Percentiles rank a stretch among this genome's conserved stretches.
These are phyloP conservation scores for Populus tremula DNA, from an alignment of 345 rosid genomes.

Conservation along the genomic window DNA sequence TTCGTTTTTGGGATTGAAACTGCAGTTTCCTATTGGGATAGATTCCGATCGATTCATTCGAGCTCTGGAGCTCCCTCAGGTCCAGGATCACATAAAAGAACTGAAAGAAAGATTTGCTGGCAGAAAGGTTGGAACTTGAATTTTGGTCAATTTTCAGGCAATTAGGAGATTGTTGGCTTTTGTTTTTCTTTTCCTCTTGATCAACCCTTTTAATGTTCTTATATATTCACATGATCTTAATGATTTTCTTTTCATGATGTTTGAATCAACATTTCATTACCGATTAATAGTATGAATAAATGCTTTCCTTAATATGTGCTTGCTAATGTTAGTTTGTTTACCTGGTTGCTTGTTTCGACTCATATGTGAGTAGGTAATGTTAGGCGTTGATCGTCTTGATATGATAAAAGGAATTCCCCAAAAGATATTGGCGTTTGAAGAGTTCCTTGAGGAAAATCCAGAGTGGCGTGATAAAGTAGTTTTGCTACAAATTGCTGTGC, in stretches of 20 bases:
- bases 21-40: conserved; percentile 64
- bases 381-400: conserved; percentile 67
- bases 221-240: not conserved
- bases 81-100: conserved; percentile 52
- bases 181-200: not conserved
- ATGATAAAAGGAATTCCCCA: conserved; percentile 69
- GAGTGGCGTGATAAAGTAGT: conserved; percentile 61
- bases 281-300: not conserved
- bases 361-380: conserved; percentile 44
- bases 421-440: conserved; percentile 62
- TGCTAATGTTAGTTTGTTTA: not conserved
- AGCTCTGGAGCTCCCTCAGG: conserved; percentile 58
- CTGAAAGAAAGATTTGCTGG: conserved; percentile 52
- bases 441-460: conserved; percentile 60
- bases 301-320: not conserved
- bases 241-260: not conserved
- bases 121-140: conserved; percentile 47
- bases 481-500: conserved; percentile 62
- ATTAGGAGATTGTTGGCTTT: not conserved
- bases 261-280: not conserved
- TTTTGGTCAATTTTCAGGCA: not conserved
- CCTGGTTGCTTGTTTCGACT: conserved; percentile 14
- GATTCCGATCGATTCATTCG: conserved; percentile 55
- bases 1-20: conserved; percentile 34
- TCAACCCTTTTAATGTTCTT: not conserved